These are phyloP conservation scores for Pseudocercospora pini-densiflorae DNA, from an alignment of 2,329 filamentous ascomycete species.

Conservation along the genomic window DNA sequence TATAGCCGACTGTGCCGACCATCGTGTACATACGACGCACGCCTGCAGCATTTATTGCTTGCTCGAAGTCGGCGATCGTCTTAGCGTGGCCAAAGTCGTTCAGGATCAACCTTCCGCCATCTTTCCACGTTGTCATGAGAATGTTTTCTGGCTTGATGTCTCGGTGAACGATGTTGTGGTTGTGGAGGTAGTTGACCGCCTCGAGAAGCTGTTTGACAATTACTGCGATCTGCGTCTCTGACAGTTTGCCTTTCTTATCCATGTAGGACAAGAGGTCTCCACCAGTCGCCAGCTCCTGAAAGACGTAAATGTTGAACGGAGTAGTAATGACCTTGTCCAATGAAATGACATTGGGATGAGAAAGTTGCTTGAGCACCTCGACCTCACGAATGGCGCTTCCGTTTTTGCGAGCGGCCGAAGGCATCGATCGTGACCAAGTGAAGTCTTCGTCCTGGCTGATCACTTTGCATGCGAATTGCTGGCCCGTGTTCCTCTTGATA, in stretches of 20 bases:
- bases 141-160: slow-evolving; percentile 69
- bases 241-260: slow-evolving; percentile 53
- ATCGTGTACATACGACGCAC: slow-evolving; percentile 56
- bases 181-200: slow-evolving; percentile 63
- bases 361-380: slow-evolving; percentile 56
- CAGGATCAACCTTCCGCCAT: slow-evolving; percentile 59
- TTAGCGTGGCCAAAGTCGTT: slow-evolving; percentile 65
- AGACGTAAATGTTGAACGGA: slow-evolving; percentile 61
- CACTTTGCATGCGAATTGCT: slow-evolving; percentile 72
- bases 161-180: slow-evolving; percentile 60
- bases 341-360: slow-evolving; percentile 64
- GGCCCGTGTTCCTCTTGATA: slow-evolving; percentile 55
- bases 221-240: slow-evolving; percentile 57
- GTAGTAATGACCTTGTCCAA: slow-evolving; percentile 62
- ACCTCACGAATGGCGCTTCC: slow-evolving; percentile 44
- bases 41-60: slow-evolving; percentile 25
- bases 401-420: background rate
- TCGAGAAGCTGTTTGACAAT: slow-evolving; percentile 61
- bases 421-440: background rate
- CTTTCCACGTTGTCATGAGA: slow-evolving; percentile 59
- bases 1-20: slow-evolving; percentile 62
- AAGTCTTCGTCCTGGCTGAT: slow-evolving; percentile 40
- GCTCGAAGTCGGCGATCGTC: slow-evolving; percentile 39
- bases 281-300: slow-evolving; percentile 63
- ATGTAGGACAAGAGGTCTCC: slow-evolving; percentile 66